Evolutionary conservation across 116 monocot species (phyloP).

Genomic region (Thalassia testudinum): DNA sequence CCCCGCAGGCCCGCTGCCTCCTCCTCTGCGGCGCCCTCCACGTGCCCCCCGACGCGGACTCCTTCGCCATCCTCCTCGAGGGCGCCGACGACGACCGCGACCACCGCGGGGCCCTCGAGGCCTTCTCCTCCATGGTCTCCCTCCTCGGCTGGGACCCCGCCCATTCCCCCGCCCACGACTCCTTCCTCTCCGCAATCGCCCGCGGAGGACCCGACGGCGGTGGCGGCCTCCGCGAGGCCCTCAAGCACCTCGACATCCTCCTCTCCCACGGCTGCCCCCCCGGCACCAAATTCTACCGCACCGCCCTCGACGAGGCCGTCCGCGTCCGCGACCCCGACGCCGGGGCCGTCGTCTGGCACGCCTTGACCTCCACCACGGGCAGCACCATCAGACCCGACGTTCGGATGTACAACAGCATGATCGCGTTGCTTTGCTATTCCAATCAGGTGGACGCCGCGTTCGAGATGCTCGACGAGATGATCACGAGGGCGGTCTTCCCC

Average conservation of each 20-base stretch:
- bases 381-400: constrained; percentile 22
- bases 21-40: constrained; percentile 2
- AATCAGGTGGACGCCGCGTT: constrained; percentile 13
- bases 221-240: constrained; percentile 16
- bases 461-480: constrained; percentile 53
- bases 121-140: constrained; percentile 42
- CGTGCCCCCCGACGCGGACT: constrained; percentile 29
- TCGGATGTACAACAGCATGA: constrained; percentile 37
- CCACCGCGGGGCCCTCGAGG: constrained; percentile 8
- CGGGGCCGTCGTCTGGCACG: constrained; percentile 27
- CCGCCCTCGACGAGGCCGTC: constrained; percentile 16
- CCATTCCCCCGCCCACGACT: constrained; percentile 46
- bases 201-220: background rate
- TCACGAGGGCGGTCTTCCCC: constrained; percentile 33
- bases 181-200: constrained; percentile 30
- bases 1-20: constrained; percentile 12
- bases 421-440: constrained; percentile 16
- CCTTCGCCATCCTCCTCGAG: constrained; percentile 58
- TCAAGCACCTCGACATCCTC: constrained; percentile 20
- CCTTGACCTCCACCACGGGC: constrained; percentile 19
- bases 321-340: constrained; percentile 10
- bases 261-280: constrained; percentile 27
- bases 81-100: constrained; percentile 52
- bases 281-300: constrained; percentile 38
- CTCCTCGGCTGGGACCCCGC: constrained; percentile 30